These are phyloP conservation scores for Saraca asoca DNA, from an alignment of 331 rosid species.

Conservation along the genomic window DNA sequence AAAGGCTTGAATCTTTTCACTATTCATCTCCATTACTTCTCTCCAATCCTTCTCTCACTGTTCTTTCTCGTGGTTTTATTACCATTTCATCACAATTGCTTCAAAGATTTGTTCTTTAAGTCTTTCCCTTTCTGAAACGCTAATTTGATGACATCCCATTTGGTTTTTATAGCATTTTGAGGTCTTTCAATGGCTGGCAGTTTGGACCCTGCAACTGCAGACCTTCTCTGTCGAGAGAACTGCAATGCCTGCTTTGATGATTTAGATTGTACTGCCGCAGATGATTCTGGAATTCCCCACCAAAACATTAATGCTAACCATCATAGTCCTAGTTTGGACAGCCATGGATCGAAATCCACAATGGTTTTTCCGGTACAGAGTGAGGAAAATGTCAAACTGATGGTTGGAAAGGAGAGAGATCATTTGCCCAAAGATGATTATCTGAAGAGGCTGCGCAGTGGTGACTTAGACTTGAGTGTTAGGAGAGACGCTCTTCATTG, in stretches of 20 bases:
- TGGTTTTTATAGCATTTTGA: slow-evolving; percentile 36
- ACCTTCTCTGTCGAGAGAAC: slow-evolving; percentile 55
- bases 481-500: slow-evolving; percentile 74
- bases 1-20: slow-evolving; percentile 55
- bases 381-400: slow-evolving; percentile 46
- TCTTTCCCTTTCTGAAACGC: slow-evolving; percentile 13
- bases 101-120: slow-evolving; percentile 37
- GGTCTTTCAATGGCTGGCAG: slow-evolving; percentile 61
- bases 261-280: slow-evolving; percentile 40
- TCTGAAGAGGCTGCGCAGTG: slow-evolving; percentile 56
- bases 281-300: slow-evolving; percentile 42
- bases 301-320: slow-evolving; percentile 24
- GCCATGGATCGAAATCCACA: slow-evolving; percentile 47
- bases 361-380: slow-evolving; percentile 44
- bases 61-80: slow-evolving; percentile 33
- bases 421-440: slow-evolving; percentile 73
- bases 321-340: slow-evolving; percentile 34
- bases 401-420: slow-evolving; percentile 72
- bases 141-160: slow-evolving; percentile 48
- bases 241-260: slow-evolving; percentile 48
- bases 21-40: slow-evolving; percentile 17
- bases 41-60: slow-evolving; percentile 5
- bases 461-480: slow-evolving; percentile 64
- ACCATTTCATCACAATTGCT: slow-evolving; percentile 22
- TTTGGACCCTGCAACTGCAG: slow-evolving; percentile 43